phyloP scores from a whole-genome alignment of 495 filamentous ascomycete genomes.

The Neurospora intermedia region DNA sequence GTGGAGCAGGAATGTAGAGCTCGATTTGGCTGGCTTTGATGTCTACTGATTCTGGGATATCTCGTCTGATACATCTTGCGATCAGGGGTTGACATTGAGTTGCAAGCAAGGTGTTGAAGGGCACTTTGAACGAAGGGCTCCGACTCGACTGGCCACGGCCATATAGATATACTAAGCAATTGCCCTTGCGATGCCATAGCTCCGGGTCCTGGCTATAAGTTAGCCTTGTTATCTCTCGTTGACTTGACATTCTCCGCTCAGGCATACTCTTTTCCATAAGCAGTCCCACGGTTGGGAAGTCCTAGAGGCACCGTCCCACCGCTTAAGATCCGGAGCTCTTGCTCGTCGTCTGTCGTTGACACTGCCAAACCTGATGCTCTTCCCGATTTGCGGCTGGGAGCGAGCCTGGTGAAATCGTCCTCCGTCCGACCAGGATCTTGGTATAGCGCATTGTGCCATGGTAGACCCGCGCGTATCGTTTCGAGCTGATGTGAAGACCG shows the following conservation, averaged over 20 bases:
- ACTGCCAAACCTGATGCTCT: constrained; percentile 4
- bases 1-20: constrained; percentile 53
- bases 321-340: constrained; percentile 23
- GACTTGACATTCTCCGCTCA: not conserved
- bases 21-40: constrained; percentile 27
- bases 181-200: constrained; percentile 50
- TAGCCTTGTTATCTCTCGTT: not conserved
- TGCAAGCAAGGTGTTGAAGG: constrained; percentile 37
- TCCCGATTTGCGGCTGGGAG: not conserved
- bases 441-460: not conserved
- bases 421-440: not conserved
- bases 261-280: constrained; percentile 36
- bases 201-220: constrained; percentile 41
- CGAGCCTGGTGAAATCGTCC: not conserved
- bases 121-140: constrained; percentile 50
- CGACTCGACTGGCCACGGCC: constrained; percentile 45
- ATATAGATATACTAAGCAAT: constrained; percentile 55
- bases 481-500: not conserved
- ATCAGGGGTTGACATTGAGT: constrained; percentile 42
- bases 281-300: constrained; percentile 41
- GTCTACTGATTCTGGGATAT: constrained; percentile 9
- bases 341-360: constrained; percentile 8
- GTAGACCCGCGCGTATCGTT: not conserved
- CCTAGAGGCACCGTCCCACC: constrained; percentile 48
- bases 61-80: constrained; percentile 33